Evolutionary conservation across 257 asterid genomes (phyloP).

Genomic region (Solanum peruvianum): DNA sequence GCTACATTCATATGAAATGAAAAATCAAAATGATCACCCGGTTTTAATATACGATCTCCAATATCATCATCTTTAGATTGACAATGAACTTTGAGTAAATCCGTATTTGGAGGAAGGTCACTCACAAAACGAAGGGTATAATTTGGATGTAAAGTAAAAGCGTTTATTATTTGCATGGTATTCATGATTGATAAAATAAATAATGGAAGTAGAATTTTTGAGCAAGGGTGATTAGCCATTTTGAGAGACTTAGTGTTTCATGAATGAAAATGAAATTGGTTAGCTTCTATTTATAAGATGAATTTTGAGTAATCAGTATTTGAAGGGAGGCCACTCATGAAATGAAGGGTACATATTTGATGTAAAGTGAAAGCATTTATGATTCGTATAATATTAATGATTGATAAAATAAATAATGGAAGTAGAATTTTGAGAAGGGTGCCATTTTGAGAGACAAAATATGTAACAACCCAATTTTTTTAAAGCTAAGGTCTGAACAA

Average conservation of each 20-base stretch:
- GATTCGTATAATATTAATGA: too few relatives aligned
- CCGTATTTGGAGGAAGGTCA: background rate
- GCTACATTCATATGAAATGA: background rate
- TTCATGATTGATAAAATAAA: background rate
- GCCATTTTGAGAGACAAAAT: too few relatives aligned
- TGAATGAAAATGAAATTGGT: background rate
- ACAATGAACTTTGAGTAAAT: background rate
- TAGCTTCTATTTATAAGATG: background rate
- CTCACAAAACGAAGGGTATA: background rate
- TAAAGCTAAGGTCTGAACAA: too few relatives aligned
- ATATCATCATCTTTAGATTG: background rate
- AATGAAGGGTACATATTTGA: background rate
- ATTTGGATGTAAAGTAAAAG: background rate
- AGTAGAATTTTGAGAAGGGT: too few relatives aligned
- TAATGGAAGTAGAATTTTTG: background rate
- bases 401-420: background rate
- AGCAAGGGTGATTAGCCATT: background rate
- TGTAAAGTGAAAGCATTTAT: background rate
- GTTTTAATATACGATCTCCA: background rate
- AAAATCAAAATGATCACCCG: background rate
- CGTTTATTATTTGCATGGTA: background rate
- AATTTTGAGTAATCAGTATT: too few relatives aligned
- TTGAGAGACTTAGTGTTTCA: background rate
- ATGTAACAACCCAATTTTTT: too few relatives aligned
- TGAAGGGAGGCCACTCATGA: background rate